phyloP scores from a whole-genome alignment of 768 basidiomycete species.

The Lactarius trivialis region DNA sequence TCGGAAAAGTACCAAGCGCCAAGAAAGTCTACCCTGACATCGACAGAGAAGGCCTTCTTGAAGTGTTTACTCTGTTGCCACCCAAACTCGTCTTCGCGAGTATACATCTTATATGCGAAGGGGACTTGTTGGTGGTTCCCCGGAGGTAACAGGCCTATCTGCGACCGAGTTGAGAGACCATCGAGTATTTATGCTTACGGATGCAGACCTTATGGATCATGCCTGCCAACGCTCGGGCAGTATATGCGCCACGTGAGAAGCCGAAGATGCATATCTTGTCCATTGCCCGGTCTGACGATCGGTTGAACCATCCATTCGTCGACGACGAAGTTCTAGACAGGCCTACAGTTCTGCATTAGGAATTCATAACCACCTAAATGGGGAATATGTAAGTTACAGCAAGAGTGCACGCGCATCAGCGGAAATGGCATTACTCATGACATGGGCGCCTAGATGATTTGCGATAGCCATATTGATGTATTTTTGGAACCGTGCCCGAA shows the following conservation, averaged over 20 bases:
- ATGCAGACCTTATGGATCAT: constrained; percentile 59
- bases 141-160: constrained; percentile 65
- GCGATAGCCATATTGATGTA: constrained; percentile 56
- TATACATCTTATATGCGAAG: constrained; percentile 74
- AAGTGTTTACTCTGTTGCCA: constrained; percentile 62
- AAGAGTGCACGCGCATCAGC: neutral
- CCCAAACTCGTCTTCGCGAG: constrained; percentile 46
- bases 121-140: constrained; percentile 72
- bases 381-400: neutral
- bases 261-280: constrained; percentile 79
- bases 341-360: constrained; percentile 66
- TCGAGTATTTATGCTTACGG: no score
- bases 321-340: neutral
- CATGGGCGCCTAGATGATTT: constrained; percentile 56
- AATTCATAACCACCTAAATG: constrained; percentile 63
- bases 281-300: constrained; percentile 46
- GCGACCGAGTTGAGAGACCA: neutral
- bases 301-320: neutral
- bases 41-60: constrained; percentile 70
- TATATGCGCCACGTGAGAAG: constrained; percentile 76
- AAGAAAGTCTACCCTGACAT: constrained; percentile 65
- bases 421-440: constrained; percentile 45
- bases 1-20: constrained; percentile 59
- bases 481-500: constrained; percentile 47
- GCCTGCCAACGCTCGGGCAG: constrained; percentile 62